Percentiles rank a stretch among this genome's conserved stretches.
These are phyloP conservation scores for Pestalotiopsis sp. DNA, from an alignment of 2,329 filamentous ascomycete genomes.

Conservation along the genomic window DNA sequence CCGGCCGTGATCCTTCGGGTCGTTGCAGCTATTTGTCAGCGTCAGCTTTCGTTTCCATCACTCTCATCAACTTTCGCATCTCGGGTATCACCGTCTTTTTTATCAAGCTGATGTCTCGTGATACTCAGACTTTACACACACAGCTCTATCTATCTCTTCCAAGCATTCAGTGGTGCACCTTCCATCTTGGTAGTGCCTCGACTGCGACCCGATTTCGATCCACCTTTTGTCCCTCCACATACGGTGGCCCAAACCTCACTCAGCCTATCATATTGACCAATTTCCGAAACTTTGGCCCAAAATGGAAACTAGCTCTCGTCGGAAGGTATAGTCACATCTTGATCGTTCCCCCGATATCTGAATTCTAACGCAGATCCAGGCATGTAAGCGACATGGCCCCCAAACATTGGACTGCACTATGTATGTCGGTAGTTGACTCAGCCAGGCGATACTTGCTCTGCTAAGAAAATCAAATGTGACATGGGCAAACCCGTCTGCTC, in stretches of 20 bases:
- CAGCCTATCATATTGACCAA: not conserved
- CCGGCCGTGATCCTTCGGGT: not conserved
- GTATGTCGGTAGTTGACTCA: not conserved
- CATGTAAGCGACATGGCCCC: not conserved
- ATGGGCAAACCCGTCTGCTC: conserved; percentile 44
- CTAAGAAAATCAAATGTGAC: conserved; percentile 49
- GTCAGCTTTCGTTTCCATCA: not conserved
- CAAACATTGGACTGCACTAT: not conserved
- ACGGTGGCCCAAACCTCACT: too few species aligned
- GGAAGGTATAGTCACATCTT: not conserved
- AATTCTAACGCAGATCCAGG: not conserved
- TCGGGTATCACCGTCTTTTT: not conserved
- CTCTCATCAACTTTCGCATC: not conserved
- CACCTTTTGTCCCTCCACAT: too few species aligned
- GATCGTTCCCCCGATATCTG: not conserved
- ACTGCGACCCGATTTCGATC: too few species aligned
- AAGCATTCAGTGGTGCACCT: too few species aligned
- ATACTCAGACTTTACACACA: too few species aligned
- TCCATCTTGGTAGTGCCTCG: too few species aligned
- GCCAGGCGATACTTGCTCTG: conserved; percentile 44
- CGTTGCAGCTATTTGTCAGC: not conserved
- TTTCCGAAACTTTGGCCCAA: not conserved
- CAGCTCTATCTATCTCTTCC: too few species aligned
- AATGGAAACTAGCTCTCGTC: conserved; percentile 11
- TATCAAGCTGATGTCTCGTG: not conserved